Evolutionary conservation across 257 asterid genomes (phyloP), one percentile per base, ranked within the genome.

Genomic region (Nicotiana benthamiana): DNA sequence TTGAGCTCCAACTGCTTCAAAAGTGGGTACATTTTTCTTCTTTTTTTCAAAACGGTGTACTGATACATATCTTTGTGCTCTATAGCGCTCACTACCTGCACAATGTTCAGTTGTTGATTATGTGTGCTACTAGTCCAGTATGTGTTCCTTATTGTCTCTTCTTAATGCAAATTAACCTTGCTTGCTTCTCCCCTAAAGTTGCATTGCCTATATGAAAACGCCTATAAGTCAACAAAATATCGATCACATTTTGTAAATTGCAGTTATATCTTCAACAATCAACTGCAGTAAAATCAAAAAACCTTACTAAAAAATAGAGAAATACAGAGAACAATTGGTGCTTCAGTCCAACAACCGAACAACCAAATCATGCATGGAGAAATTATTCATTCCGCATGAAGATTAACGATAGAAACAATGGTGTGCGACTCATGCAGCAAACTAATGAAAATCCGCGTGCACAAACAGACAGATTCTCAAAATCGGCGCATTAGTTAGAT

Each of bases 361-460:
- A 68, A 68, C 54, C 77, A 68, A 40, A 46, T 72, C 78, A 72
- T 72, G 78, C 40, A 46, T 20, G 78, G 59, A 72, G 32, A 9
- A 3, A 46, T 67, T 40, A 40, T 40, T 40, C 11, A 56, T 56
- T 56, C 61, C 61, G 17, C 60, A 53, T 17, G 60, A 15, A 54
- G n/a, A 54, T 15, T 67, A 36, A 67, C 75, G 56, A 70, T 36
- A 40, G 53, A 40, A 40, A 48, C 36, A 70, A 70, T 43, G 77
- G 0, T 22, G 36, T 43, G 36, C 77, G 20, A 24, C 20, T 46
- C 78, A 72, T 46, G 60, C 78, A 68, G 30, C 30, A 72, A 70
- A 43, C 36, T 5, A 68, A 68, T 11, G 43, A n/a, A 68, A 68
- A 68, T 68, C 32, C 12, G 18, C n/a, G 13, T 40, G 34, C 32